These are phyloP conservation scores for Fusarium pininemorale DNA, from an alignment of 2,329 filamentous ascomycete species.

Conservation along the genomic window DNA sequence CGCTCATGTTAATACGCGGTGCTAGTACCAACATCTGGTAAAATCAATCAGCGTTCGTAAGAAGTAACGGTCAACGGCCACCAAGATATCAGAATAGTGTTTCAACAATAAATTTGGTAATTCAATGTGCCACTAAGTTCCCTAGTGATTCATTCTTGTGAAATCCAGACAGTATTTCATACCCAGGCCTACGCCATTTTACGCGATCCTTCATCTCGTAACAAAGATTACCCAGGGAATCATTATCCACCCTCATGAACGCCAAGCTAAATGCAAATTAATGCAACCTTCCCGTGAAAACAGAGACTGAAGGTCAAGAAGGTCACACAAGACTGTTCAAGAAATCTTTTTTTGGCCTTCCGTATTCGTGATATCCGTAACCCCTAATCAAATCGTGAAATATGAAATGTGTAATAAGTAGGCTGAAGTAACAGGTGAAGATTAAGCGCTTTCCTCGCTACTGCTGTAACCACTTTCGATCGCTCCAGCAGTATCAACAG, in stretches of 20 bases:
- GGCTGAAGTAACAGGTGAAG: background rate
- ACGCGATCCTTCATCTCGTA: background rate
- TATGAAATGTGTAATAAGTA: background rate
- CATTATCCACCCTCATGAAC: slow-evolving; percentile 21
- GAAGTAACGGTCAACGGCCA: background rate
- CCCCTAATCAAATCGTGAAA: slow-evolving; percentile 2
- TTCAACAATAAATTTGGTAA: slow-evolving; percentile 22
- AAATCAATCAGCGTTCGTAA: background rate
- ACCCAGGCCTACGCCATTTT: background rate
- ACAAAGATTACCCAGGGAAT: slow-evolving; percentile 24
- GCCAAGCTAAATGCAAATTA: slow-evolving; percentile 37
- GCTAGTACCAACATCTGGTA: background rate
- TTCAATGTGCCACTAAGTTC: background rate
- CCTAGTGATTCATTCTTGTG: background rate
- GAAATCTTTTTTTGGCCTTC: background rate
- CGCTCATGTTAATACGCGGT: too few species aligned
- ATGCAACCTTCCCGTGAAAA: slow-evolving; percentile 13
- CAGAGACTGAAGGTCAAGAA: background rate
- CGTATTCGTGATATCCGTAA: background rate
- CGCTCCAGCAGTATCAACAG: slow-evolving; percentile 53
- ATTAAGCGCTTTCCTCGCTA: slow-evolving; percentile 43
- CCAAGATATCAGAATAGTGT: background rate
- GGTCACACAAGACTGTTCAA: background rate
- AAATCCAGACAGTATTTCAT: slow-evolving; percentile 1
- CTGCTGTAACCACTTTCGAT: slow-evolving; percentile 52